Conservation (phyloP, 495 filamentous ascomycete species). For the Daldinia loculata region DNA sequence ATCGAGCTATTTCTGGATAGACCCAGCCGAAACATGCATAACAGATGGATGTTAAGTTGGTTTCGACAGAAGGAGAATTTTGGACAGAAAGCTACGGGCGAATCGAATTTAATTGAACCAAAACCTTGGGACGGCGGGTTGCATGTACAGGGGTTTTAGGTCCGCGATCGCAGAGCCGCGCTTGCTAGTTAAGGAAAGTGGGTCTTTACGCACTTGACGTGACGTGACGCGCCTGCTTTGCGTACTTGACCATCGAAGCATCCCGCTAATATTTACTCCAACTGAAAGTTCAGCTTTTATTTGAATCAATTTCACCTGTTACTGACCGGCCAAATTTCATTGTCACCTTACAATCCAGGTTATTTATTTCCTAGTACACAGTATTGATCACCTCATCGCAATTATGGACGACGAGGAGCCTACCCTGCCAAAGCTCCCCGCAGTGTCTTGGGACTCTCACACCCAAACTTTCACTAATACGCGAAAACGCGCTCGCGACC, state of each 20-base stretch:
- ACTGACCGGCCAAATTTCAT: background rate
- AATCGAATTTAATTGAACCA: conserved; percentile 14
- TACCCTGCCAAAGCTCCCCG: conserved; percentile 54
- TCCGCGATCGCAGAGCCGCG: conserved; percentile 8
- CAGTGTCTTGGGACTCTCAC: conserved; percentile 43
- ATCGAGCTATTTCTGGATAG: background rate
- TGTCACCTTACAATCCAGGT: background rate
- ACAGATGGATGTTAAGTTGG: background rate
- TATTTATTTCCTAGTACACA: background rate
- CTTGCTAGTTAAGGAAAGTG: conserved; percentile 28
- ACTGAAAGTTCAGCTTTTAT: background rate
- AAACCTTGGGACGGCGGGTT: conserved; percentile 14
- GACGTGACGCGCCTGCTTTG: conserved; percentile 24
- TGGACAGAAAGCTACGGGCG: background rate
- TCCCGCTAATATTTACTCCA: conserved; percentile 18
- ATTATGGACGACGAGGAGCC: conserved; percentile 55
- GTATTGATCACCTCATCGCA: background rate
- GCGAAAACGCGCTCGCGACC: conserved; percentile 54
- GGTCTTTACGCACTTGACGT: conserved; percentile 4
- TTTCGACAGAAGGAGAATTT: background rate
- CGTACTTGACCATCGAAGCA: background rate
- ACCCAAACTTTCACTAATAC: conserved; percentile 46
- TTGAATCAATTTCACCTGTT: background rate
- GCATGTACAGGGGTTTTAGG: conserved; percentile 1
- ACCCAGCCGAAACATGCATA: background rate